Conservation (phyloP, 1,284 basidiomycete species). For the Trametes sp. region DNA sequence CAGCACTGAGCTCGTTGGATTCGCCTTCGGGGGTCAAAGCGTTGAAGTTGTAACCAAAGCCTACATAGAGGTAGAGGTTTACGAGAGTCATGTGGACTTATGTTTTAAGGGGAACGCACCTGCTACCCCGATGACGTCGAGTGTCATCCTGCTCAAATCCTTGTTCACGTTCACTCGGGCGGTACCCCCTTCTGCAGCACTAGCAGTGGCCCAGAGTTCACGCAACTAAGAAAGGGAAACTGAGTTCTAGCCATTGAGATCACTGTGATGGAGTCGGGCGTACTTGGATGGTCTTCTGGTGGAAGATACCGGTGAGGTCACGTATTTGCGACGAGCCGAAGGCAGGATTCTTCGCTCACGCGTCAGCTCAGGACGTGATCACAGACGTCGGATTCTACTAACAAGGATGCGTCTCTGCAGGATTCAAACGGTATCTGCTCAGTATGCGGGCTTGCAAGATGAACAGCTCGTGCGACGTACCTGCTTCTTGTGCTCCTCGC, state of each 20-base stretch:
- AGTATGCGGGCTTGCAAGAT: too few species aligned
- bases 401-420: conserved; percentile 24
- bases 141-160: conserved; percentile 52
- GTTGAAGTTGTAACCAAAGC: conserved; percentile 64
- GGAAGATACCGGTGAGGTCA: conserved; percentile 60
- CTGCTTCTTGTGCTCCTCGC: conserved; percentile 27
- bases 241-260: not conserved
- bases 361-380: not conserved
- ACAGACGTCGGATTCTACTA: not conserved
- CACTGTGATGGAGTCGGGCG: not conserved
- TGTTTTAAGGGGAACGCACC: conserved; percentile 42
- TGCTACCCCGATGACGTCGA: conserved; percentile 60
- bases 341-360: conserved; percentile 56
- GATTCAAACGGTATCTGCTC: too few species aligned
- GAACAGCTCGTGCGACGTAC: not conserved
- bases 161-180: conserved; percentile 49
- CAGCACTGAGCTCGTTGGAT: conserved; percentile 49
- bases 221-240: conserved; percentile 36
- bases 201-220: conserved; percentile 37
- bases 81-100: too few species aligned
- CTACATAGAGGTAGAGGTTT: conserved; percentile 28
- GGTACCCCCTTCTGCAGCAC: conserved; percentile 16
- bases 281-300: conserved; percentile 60
- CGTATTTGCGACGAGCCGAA: conserved; percentile 64
- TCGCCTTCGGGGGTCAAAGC: conserved; percentile 39